A percentile compares a stretch with the other conserved stretches of the same genome.
These are phyloP conservation scores for Thozetella sp. DNA, from an alignment of 495 filamentous ascomycete species.

Conservation along the genomic window DNA sequence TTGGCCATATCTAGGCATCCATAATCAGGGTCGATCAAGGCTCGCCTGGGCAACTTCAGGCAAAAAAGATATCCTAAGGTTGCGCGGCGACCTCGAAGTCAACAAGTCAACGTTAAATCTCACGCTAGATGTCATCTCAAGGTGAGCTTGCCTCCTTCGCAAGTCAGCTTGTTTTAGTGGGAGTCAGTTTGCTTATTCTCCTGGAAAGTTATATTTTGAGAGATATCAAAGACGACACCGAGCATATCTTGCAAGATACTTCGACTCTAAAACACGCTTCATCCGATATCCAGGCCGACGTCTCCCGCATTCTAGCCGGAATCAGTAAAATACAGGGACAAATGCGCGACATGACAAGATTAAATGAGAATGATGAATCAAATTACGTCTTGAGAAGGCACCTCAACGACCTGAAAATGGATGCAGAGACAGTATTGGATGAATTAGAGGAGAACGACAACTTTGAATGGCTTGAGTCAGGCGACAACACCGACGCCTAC, in stretches of 20 bases:
- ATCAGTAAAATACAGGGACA: neutral
- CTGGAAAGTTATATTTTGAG: neutral
- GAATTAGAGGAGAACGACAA: too few species aligned
- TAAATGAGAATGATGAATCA: too few species aligned
- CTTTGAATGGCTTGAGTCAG: too few species aligned
- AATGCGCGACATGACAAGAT: too few species aligned
- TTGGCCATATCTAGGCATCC: too few species aligned
- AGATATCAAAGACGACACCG: conserved; percentile 2
- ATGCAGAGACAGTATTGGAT: too few species aligned
- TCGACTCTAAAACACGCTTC: neutral
- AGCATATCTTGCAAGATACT: conserved; percentile 2
- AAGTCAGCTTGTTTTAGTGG: too few species aligned
- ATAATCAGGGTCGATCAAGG: neutral
- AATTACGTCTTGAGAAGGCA: too few species aligned
- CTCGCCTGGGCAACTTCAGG: neutral
- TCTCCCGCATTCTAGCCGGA: neutral
- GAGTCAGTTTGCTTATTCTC: too few species aligned
- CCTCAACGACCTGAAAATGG: too few species aligned
- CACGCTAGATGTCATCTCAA: neutral
- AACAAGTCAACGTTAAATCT: conserved; percentile 4
- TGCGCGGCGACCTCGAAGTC: neutral
- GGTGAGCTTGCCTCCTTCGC: neutral
- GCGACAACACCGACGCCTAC: neutral
- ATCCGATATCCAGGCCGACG: neutral
- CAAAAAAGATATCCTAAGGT: neutral